Percentiles rank a stretch among this genome's conserved stretches.
phyloP scores from a whole-genome alignment of 164 flowering plant genomes.

The Taxillus chinensis region DNA sequence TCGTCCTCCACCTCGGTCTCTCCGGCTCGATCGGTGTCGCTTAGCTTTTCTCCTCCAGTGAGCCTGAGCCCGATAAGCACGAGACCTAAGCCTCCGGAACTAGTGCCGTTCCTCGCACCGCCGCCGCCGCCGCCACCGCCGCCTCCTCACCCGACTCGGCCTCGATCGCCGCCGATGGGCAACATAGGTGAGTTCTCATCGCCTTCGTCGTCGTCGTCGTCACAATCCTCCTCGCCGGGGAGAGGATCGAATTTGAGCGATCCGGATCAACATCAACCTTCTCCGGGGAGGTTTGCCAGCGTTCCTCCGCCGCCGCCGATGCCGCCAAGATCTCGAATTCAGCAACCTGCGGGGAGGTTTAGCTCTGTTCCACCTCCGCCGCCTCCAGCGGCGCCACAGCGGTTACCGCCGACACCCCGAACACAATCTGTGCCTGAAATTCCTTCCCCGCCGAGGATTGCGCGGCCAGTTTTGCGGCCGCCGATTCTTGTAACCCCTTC shows the following conservation, averaged over 20 bases:
- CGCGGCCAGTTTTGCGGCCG: not conserved
- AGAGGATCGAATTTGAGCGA: conserved; percentile 2
- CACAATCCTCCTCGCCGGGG: conserved; percentile 9
- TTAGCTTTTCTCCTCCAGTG: no score
- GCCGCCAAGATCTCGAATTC: not conserved
- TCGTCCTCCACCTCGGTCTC: no score
- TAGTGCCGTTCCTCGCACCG: conserved; percentile 10
- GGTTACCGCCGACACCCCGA: not conserved
- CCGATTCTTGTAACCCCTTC: not conserved
- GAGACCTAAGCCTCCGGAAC: conserved; percentile 18
- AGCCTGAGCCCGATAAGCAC: not conserved
- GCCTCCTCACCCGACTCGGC: no score
- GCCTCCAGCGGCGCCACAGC: not conserved
- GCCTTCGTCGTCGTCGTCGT: not conserved
- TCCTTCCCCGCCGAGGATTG: not conserved
- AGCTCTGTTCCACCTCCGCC: not conserved
- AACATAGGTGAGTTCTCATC: no score
- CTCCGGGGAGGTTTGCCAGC: no score
- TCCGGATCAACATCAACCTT: no score
- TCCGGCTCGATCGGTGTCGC: no score
- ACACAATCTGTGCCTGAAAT: not conserved
- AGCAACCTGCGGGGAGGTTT: not conserved
- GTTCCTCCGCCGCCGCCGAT: no score
- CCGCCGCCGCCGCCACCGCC: conserved; percentile 6
- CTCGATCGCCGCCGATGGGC: no score